Evolutionary conservation across 2,329 filamentous ascomycete species (phyloP), one percentile per base, ranked within the genome.

Genomic region (Calonectria leucothoes): DNA sequence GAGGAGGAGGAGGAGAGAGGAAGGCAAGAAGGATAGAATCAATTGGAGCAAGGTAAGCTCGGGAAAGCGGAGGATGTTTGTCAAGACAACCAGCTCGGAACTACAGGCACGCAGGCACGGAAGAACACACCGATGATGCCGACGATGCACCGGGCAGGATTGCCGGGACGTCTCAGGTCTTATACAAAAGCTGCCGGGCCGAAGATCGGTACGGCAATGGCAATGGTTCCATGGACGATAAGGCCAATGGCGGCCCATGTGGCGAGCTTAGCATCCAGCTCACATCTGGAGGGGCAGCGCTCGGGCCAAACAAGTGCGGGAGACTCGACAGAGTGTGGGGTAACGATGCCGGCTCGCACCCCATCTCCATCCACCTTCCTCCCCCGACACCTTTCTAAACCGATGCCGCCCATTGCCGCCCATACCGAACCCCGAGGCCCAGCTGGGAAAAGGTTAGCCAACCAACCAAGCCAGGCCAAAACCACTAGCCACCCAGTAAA

Each of bases 361-460:
- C 64, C 63, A 65, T 73, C 69, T 52, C 71, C 63, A 57, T 73
- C 64, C 27, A 66, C 69, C 69, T 71, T 66, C 69, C 69, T 25
- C 49, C 65, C 64, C 74, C 72, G 70, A n/a, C 20, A 10, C 6
- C 42, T 68, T 75, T 65, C 64, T 68, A 48, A 70, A 70, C 76
- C 77, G 77, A 73, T 76, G 77, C 77, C 77, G 77, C 72, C 68
- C 33, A 52, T 81, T 80, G 76, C 79, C 79, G 79, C 72, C 71
- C 35, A 72, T 69, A 69, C 77, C 74, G 69, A 71, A 55, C 42
- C 64, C 70, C 70, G 70, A 72, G 70, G 65, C 45, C 59, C 61
- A 72, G 37, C 31, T 64, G 48, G 70, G 70, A 69, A 65, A 72
- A 72, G 23, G 20, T 72, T 72, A 69, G 70, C 65, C 70, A 67